These are phyloP conservation scores for Vickermania ingenoplastis DNA, from an alignment of 208 protist genomes.

Conservation along the genomic window DNA sequence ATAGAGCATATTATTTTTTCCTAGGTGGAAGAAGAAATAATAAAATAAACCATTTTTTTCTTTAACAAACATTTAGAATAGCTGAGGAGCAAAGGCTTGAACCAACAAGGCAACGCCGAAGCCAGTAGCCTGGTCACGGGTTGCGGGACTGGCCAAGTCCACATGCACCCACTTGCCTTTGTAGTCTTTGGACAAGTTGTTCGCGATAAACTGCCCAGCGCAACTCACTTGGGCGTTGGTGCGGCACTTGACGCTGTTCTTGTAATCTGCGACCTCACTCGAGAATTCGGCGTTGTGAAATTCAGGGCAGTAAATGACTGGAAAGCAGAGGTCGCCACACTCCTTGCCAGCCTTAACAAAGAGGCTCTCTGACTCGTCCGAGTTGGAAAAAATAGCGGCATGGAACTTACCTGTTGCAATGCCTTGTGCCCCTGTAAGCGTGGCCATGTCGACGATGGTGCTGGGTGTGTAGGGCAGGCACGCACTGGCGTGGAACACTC, in stretches of 20 bases:
- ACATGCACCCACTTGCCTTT: conserved; percentile 79
- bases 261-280: conserved; percentile 55
- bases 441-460: conserved; percentile 87
- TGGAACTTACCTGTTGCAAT: conserved; percentile 73
- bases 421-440: conserved; percentile 84
- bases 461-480: conserved; percentile 66
- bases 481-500: conserved; percentile 77
- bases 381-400: conserved; percentile 77
- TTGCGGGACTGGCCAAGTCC: conserved; percentile 69
- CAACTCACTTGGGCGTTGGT: conserved; percentile 71
- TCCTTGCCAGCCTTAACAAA: conserved; percentile 31
- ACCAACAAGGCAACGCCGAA: conserved; percentile 66
- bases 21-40: neutral
- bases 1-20: neutral
- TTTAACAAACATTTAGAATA: conserved; percentile 11
- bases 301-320: conserved; percentile 85
- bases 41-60: neutral
- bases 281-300: conserved; percentile 63
- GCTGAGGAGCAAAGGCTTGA: conserved; percentile 26
- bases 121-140: conserved; percentile 53
- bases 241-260: conserved; percentile 61
- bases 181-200: conserved; percentile 43
- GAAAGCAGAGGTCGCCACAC: conserved; percentile 80
- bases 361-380: conserved; percentile 44
- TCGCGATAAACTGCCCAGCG: conserved; percentile 78